Base-by-base conservation (phyloP, 441 rosid genomes). In the Brassica balearica region DNA sequence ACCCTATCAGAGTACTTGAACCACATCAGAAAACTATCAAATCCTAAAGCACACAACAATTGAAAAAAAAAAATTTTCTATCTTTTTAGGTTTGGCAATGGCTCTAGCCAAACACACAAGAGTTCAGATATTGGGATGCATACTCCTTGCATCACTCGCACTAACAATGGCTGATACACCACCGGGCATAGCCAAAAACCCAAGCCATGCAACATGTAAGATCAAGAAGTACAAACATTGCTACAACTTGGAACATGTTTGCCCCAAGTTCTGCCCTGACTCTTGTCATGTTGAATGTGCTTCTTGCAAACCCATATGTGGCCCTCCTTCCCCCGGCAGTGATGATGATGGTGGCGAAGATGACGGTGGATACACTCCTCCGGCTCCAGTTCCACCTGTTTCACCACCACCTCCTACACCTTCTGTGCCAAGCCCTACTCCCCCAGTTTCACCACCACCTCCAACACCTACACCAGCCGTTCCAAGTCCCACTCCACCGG, bases 181-280 rank as follows among this genome's bases (percentile, higher is more conserved):
- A 15, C 90, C 89, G 0, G 88, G 87, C 9, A 84, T 87, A 56
- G 86, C 87, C 41, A 84, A 85, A 10, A 80, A 81, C 69, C 88
- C 81, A 5, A 85, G 86, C 79, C 71, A 77, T 15, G 83, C 90
- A 58, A 79, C 79, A 29, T 86, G 89, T 73, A 64, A 25, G 65
- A 79, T 71, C 73, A 82, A 83, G 60, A 81, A 82, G 69, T 85
- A 83, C 80, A 88, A 85, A 78, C 65, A 71, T 10, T 89, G 90
- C 14, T 79, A 84, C 73, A 87, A 87, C 69, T 66, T 82, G 41
- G 89, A 59, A 75, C 85, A 84, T 46, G 85, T 85, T 15, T 89
- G 91, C 68, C 91, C 89, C 22, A 82, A 80, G 74, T 84, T 85
- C 20, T 87, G 87, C 65, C 91, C 90, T 7, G 77, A 82, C 60